Conservation (phyloP, 805 yeast genomes). For the Yarrowia sp. region DNA sequence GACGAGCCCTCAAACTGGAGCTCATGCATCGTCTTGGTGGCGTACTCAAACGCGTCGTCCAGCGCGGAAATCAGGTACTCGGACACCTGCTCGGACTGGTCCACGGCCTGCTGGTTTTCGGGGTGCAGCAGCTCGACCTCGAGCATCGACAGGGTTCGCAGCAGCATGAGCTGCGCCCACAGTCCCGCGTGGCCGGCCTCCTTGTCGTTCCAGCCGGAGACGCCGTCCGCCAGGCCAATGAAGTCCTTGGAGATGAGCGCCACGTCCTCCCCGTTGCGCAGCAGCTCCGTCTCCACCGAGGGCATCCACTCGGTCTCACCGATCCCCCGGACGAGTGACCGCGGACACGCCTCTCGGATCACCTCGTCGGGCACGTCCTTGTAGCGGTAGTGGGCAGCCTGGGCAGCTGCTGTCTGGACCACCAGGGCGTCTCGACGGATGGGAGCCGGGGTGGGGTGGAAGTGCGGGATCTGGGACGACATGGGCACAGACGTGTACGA, state of each 20-base stretch:
- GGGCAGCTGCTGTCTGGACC: conserved; percentile 15
- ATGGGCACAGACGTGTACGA: conserved; percentile 3
- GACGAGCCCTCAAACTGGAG: conserved; percentile 27
- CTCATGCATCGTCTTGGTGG: conserved; percentile 25
- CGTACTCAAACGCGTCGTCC: conserved; percentile 27
- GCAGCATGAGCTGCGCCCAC: conserved; percentile 28
- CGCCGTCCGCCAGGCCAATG: conserved; percentile 28
- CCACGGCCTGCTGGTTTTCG: conserved; percentile 22
- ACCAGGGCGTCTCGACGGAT: conserved; percentile 12
- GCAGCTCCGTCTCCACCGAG: conserved; percentile 9
- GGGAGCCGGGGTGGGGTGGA: conserved; percentile 18
- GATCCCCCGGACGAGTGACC: conserved; percentile 13
- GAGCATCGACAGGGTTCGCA: conserved; percentile 25
- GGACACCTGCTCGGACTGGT: conserved; percentile 10
- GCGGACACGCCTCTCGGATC: conserved; percentile 14
- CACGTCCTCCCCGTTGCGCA: conserved; percentile 27
- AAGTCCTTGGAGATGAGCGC: conserved; percentile 25
- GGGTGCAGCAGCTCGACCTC: conserved; percentile 24
- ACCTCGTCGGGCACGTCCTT: conserved; percentile 21
- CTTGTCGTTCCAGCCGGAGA: conserved; percentile 28
- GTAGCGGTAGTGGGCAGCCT: conserved; percentile 18
- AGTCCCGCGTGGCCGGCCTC: conserved; percentile 27
- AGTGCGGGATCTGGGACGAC: conserved; percentile 17
- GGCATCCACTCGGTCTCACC: conserved; percentile 25
- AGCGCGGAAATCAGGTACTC: conserved; percentile 26